Evolutionary conservation across 2,329 filamentous ascomycete species (phyloP).

Genomic region (Trichoderma gracile): DNA sequence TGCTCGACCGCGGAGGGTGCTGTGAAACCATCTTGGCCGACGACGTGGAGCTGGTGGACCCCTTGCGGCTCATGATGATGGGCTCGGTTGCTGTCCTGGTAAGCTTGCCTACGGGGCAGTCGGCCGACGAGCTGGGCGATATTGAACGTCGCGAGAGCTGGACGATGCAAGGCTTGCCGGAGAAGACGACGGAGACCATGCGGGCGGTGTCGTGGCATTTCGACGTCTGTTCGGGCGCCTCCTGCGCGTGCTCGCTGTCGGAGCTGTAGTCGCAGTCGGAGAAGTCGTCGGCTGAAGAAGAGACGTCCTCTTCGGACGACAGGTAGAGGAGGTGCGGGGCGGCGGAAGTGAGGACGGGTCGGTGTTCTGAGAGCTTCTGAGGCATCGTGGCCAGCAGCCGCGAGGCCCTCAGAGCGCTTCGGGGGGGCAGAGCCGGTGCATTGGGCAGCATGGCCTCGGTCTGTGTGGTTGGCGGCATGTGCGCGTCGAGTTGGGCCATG

Average conservation of each 20-base stretch:
- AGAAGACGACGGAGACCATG: constrained; percentile 59
- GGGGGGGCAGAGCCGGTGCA: constrained; percentile 51
- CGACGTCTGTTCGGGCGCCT: constrained; percentile 36
- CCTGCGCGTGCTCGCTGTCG: constrained; percentile 40
- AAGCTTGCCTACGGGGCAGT: constrained; percentile 32
- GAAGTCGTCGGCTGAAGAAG: constrained; percentile 61
- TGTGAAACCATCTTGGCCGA: constrained; percentile 39
- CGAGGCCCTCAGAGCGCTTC: constrained; percentile 52
- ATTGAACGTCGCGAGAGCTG: constrained; percentile 51
- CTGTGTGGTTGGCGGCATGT: constrained; percentile 29
- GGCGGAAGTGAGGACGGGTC: constrained; percentile 41
- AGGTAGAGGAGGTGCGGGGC: constrained; percentile 62
- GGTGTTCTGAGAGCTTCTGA: constrained; percentile 38
- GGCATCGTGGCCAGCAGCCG: constrained; percentile 40
- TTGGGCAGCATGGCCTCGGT: constrained; percentile 19
- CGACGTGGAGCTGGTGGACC: constrained; percentile 39
- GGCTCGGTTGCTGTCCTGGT: constrained; percentile 39
- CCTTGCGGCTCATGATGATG: constrained; percentile 34
- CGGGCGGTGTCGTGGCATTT: constrained; percentile 59
- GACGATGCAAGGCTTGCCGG: constrained; percentile 60
- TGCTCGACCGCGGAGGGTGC: constrained; percentile 48
- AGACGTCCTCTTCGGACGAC: constrained; percentile 66
- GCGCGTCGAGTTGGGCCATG: constrained; percentile 29
- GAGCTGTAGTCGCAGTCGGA: constrained; percentile 57
- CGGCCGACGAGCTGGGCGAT: constrained; percentile 45